Evolutionary conservation across 768 basidiomycete species (phyloP).

Genomic region (Pleurotus sapidus): DNA sequence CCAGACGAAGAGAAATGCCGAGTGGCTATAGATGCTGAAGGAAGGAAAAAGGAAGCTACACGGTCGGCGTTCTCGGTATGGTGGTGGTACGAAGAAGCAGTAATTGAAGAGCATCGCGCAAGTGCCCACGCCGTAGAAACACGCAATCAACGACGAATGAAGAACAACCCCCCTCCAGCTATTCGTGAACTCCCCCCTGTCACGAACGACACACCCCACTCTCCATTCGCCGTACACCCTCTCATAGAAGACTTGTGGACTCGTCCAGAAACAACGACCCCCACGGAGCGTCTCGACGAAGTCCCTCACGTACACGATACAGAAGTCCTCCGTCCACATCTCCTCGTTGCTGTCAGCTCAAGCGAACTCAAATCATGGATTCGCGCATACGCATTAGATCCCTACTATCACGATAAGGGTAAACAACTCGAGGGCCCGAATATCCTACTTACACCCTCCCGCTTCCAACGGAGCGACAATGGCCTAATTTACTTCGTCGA

Average conservation of each 20-base stretch:
- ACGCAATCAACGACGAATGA: neutral
- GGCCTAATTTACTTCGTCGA: slow-evolving; percentile 17
- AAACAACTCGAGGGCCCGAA: slow-evolving; percentile 12
- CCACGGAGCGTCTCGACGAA: too few relatives aligned
- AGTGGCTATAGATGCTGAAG: neutral
- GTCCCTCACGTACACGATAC: too few relatives aligned
- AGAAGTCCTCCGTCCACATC: too few relatives aligned
- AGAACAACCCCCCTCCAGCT: too few relatives aligned
- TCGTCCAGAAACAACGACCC: neutral
- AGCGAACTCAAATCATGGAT: too few relatives aligned
- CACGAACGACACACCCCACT: too few relatives aligned
- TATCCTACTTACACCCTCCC: slow-evolving; percentile 2
- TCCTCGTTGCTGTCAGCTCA: too few relatives aligned
- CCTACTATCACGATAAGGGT: slow-evolving; percentile 10
- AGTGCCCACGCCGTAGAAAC: neutral
- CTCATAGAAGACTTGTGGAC: neutral
- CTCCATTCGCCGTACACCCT: too few relatives aligned
- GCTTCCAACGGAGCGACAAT: slow-evolving; percentile 8
- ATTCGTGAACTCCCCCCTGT: too few relatives aligned
- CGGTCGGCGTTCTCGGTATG: slow-evolving; percentile 6
- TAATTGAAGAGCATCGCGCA: neutral
- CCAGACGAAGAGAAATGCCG: neutral
- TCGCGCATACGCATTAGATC: neutral
- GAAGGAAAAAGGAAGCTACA: neutral
- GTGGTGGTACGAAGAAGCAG: slow-evolving; percentile 5